Conservation (phyloP, 2,329 filamentous ascomycete species). For the Penicillium sclerotiorum region DNA sequence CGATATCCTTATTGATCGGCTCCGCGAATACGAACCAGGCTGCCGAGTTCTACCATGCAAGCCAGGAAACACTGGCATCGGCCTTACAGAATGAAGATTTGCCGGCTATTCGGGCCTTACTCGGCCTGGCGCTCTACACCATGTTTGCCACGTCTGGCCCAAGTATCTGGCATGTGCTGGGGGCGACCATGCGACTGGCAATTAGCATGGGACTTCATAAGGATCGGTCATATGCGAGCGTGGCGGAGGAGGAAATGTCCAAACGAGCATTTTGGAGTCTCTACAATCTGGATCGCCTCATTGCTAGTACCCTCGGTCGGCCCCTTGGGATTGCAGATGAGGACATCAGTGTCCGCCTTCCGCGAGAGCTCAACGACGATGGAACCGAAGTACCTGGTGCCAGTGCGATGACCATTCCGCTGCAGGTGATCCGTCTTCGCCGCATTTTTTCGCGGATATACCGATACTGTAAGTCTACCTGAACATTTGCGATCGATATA, state of each 20-base stretch:
- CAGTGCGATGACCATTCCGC: slow-evolving; percentile 42
- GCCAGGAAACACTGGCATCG: slow-evolving; percentile 36
- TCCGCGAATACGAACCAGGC: slow-evolving; percentile 34
- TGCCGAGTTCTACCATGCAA: slow-evolving; percentile 39
- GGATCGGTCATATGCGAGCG: slow-evolving; percentile 27
- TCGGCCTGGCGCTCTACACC: slow-evolving; percentile 42
- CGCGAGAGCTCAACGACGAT: slow-evolving; percentile 44
- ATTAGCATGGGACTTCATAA: slow-evolving; percentile 44
- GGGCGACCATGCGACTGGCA: slow-evolving; percentile 40
- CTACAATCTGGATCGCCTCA: slow-evolving; percentile 47
- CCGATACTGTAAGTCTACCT: slow-evolving; percentile 35
- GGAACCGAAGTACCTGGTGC: slow-evolving; percentile 38
- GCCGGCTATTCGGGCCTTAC: slow-evolving; percentile 38
- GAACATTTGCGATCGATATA: too few species aligned
- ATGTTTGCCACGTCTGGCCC: slow-evolving; percentile 42
- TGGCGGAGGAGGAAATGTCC: slow-evolving; percentile 42
- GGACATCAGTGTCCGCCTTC: slow-evolving; percentile 43
- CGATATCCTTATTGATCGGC: slow-evolving; percentile 38
- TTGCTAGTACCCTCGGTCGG: slow-evolving; percentile 43
- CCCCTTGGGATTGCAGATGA: slow-evolving; percentile 46
- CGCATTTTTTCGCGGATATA: slow-evolving; percentile 45
- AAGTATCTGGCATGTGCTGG: slow-evolving; percentile 45
- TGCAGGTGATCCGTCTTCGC: slow-evolving; percentile 40
- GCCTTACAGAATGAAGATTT: slow-evolving; percentile 44
- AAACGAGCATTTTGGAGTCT: slow-evolving; percentile 50